Evolutionary conservation across 73 alveolate species (phyloP).

Genomic region (Paramecium sexaurelia): DNA sequence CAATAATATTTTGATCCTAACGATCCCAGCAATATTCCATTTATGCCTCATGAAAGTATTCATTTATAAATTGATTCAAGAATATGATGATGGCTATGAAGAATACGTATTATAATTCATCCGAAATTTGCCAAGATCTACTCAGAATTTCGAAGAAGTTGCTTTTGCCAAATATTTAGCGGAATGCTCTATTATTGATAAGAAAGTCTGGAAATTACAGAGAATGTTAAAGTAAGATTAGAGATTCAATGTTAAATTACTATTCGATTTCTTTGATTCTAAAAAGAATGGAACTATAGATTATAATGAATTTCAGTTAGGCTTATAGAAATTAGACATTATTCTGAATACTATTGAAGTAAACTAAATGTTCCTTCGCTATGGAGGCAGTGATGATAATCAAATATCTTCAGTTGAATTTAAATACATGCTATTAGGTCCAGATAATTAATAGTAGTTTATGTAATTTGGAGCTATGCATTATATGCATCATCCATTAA

Average conservation of each 20-base stretch:
- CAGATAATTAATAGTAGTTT: conserved; percentile 7
- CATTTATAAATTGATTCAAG: not conserved
- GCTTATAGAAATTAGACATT: conserved; percentile 8
- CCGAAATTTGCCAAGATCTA: not conserved
- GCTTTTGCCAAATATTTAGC: conserved; percentile 42
- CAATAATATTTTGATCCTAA: conserved; percentile 30
- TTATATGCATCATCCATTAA: conserved; percentile 49
- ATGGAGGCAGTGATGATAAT: conserved; percentile 43
- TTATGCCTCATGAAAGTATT: conserved; percentile 17
- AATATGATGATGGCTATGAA: conserved; percentile 14
- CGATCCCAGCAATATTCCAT: conserved; percentile 51
- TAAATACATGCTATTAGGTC: conserved; percentile 14
- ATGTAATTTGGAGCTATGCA: conserved; percentile 46
- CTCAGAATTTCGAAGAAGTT: conserved; percentile 14
- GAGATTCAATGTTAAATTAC: conserved; percentile 25
- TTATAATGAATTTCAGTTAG: conserved; percentile 50
- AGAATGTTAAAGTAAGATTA: not conserved
- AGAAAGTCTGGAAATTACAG: not conserved
- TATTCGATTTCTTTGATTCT: conserved; percentile 53
- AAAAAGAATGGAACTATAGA: not conserved
- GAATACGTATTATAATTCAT: conserved; percentile 33
- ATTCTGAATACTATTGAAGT: not conserved
- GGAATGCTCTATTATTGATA: conserved; percentile 53
- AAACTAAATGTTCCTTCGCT: not conserved
- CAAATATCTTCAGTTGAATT: conserved; percentile 11